Evolutionary conservation across 2,329 filamentous ascomycete genomes (phyloP), one percentile per base, ranked within the genome.

Genomic region (Xylariomycetidae sp.): DNA sequence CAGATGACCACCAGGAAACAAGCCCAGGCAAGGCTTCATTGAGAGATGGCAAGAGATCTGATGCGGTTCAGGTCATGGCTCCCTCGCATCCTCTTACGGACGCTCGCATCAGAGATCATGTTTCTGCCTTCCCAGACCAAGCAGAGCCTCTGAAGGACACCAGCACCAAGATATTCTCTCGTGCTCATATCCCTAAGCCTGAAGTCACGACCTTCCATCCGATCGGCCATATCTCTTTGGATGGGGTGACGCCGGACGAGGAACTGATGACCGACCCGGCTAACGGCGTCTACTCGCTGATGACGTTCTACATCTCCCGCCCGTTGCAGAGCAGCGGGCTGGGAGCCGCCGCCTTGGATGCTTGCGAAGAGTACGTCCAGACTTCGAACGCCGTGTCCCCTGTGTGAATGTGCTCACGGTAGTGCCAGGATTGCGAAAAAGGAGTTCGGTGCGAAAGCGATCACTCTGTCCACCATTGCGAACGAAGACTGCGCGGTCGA

Each of bases 181-280:
- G 31, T 1, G 19, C 16, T 31, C 41, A 38, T 31, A 52, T 31
- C 37, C 43, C 42, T 1, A 34, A 40, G 2, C 40, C 46, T 1
- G 25, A 37, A 0, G 9, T 22, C 4, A 16, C 35, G 0, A 16
- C 18, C 4, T 58, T 59, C 25, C 26, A 49, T 5, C 56, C 56
- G 1, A 39, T 59, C 15, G 56, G 56, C 4, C 56, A 59, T 28
- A 52, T 58, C 22, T 47, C 51, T 3, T 45, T 59, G 4, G 49
- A 52, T 35, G 34, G 28, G 4, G 39, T 45, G 18, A 39, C 47
- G 6, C 20, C 38, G 1, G 31, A 43, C 4, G 29, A 41, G 2
- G 41, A 39, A 15, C 32, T 52, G 4, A 8, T 20, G 12, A 48
- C 47, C 0, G 39, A 41, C 12, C 34, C 42, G 8, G 20, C 39